Conservation (phyloP, 257 asterid genomes). For the Apocynum venetum region DNA sequence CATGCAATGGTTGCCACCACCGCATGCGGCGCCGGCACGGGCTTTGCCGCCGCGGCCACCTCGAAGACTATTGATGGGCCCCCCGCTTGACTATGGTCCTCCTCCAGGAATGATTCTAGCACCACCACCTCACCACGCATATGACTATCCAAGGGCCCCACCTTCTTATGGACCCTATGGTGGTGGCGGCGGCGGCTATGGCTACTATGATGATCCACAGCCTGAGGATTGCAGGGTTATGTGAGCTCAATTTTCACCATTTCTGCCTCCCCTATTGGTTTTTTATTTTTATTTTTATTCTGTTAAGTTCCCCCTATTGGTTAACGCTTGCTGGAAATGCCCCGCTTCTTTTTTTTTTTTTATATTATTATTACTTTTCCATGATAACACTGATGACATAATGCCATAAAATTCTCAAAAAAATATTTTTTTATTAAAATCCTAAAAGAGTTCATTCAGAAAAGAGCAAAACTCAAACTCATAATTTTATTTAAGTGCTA, state of each 20-base stretch:
- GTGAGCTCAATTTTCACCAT: background rate
- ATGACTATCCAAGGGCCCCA: background rate
- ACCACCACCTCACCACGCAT: background rate
- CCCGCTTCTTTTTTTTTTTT: no score
- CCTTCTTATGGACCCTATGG: background rate
- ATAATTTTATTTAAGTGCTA: no score
- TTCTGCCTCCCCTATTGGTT: background rate
- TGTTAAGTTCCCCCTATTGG: no score
- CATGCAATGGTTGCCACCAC: background rate
- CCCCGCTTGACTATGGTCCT: background rate
- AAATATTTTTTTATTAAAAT: no score
- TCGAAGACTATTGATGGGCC: background rate
- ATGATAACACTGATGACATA: no score
- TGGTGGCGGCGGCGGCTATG: background rate
- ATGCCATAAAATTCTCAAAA: no score
- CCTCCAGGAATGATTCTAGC: background rate
- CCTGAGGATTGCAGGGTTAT: conserved; percentile 4
- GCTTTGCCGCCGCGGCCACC: background rate
- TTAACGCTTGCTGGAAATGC: no score
- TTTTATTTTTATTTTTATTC: no score
- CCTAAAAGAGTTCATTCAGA: no score
- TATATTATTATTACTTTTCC: no score
- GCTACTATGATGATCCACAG: background rate
- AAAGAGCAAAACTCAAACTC: no score
- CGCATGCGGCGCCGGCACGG: background rate